Base-by-base conservation (phyloP, 352 stramenopile genomes). In the Globisporangium cederbergense region DNA sequence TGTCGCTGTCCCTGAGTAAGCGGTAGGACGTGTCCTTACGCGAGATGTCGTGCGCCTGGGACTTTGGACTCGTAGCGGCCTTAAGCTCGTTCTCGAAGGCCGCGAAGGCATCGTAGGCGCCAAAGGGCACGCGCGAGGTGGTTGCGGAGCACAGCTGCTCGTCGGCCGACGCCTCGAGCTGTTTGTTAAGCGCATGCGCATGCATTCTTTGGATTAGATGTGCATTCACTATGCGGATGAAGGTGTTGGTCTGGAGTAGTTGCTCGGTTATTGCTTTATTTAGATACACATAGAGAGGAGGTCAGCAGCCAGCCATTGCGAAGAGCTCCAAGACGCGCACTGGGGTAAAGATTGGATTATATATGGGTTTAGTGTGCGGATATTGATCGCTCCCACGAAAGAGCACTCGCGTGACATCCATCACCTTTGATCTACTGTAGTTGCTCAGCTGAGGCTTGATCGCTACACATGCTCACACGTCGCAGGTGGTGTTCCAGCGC, bases 401-500 rank as follows among this genome's bases (percentile, higher is more conserved):
- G 18, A 46, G 43, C 43, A 14, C 46, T 52, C n/a, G 6, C n/a
- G n/a, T 52, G 42, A 36, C 32, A 36, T 36, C 32, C 40, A 16
- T 46, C 13, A 16, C 11, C 43, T 49, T 9, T 36, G 43, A 20
- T 49, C 43, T 49, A 49, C 43, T 49, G 43, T 22, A n/a, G 18
- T 5, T 49, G 43, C 4, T 28, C 36, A n/a, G 11, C 28, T 57
- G 28, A 28, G 40, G 14, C 42, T 20, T n/a, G 13, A 13, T 14
- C n/a, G 34, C 49, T 20, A 20, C 6, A 3, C 3, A 22, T 6
- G 13, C 42, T 74, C 73, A 92, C 62, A 79, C 77, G 36, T 93
- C 76, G 65, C 86, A 95, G 49, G 86, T 75, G 28, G 81, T 92
- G 64, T 93, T 86, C 80, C 81, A 91, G 54, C 86, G 86, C 86